These are phyloP conservation scores for Taphrina communis DNA, from an alignment of 1,139 yeast genomes.

Conservation along the genomic window DNA sequence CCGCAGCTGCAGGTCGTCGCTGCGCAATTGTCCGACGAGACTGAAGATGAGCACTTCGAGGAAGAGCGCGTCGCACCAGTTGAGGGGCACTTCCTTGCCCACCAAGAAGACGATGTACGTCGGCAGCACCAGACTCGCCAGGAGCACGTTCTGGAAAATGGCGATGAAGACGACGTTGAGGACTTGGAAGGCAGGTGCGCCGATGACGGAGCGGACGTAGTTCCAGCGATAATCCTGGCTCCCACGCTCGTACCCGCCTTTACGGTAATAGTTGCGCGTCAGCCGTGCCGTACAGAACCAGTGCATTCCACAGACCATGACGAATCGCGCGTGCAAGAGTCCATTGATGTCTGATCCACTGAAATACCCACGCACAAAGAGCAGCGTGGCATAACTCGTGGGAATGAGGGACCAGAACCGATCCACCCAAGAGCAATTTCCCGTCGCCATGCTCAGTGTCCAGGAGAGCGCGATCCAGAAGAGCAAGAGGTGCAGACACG, in stretches of 20 bases:
- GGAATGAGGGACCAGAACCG: slow-evolving; percentile 47
- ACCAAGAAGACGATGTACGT: slow-evolving; percentile 43
- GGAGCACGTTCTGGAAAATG: slow-evolving; percentile 42
- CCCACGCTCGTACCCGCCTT: slow-evolving; percentile 46
- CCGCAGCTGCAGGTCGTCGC: slow-evolving; percentile 46
- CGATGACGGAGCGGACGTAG: slow-evolving; percentile 40
- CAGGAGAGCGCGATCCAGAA: slow-evolving; percentile 32
- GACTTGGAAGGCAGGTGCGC: slow-evolving; percentile 31
- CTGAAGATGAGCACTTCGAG: slow-evolving; percentile 40
- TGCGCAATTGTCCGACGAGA: slow-evolving; percentile 42
- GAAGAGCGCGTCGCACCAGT: slow-evolving; percentile 39
- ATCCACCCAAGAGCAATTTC: slow-evolving; percentile 45
- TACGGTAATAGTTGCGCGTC: slow-evolving; percentile 46
- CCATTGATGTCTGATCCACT: slow-evolving; percentile 38
- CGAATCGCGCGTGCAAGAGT: slow-evolving; percentile 39
- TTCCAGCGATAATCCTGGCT: slow-evolving; percentile 47
- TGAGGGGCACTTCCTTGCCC: slow-evolving; percentile 31
- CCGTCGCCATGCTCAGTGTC: slow-evolving; percentile 29
- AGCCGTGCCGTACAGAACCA: slow-evolving; percentile 45
- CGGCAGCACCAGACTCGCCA: slow-evolving; percentile 45
- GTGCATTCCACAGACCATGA: slow-evolving; percentile 38
- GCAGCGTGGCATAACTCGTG: slow-evolving; percentile 42
- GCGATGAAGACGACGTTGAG: slow-evolving; percentile 44
- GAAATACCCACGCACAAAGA: slow-evolving; percentile 41
- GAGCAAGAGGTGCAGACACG: slow-evolving; percentile 19